Percentiles rank a stretch among this genome's conserved stretches.
These are phyloP conservation scores for Scutellaria minor DNA, from an alignment of 257 asterid species.

Conservation along the genomic window DNA sequence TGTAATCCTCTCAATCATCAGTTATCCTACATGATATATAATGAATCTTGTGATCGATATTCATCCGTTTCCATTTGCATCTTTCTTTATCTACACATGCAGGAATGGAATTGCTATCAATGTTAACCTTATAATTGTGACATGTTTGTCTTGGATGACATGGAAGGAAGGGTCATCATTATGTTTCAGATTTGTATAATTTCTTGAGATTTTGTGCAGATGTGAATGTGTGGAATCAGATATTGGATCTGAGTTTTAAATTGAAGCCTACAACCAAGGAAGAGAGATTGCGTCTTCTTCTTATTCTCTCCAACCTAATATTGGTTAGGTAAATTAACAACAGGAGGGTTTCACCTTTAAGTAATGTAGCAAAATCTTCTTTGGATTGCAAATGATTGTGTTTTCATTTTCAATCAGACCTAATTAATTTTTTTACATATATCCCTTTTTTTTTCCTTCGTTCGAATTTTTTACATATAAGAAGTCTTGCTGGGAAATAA, in stretches of 20 bases:
- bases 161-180: slow-evolving; percentile 20
- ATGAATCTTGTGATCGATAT: neutral
- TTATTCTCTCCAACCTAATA: slow-evolving; percentile 28
- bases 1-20: slow-evolving; percentile 30
- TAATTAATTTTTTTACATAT: neutral
- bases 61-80: neutral
- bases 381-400: slow-evolving; percentile 18
- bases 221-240: neutral
- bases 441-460: too few species aligned
- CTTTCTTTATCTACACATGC: neutral
- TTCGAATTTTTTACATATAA: too few species aligned
- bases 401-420: neutral
- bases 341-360: slow-evolving; percentile 33
- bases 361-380: neutral
- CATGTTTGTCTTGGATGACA: slow-evolving; percentile 24
- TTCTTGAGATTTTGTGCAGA: neutral
- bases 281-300: slow-evolving; percentile 33
- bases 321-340: slow-evolving; percentile 38
- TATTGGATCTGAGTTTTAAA: slow-evolving; percentile 3
- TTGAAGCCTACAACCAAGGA: neutral
- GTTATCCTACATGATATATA: slow-evolving; percentile 5
- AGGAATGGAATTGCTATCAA: neutral
- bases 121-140: slow-evolving; percentile 17
- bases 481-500: too few species aligned
- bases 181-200: slow-evolving; percentile 4